Evolutionary conservation across 495 filamentous ascomycete genomes (phyloP).

Genomic region (Pseudomonodictys pantanalensis): DNA sequence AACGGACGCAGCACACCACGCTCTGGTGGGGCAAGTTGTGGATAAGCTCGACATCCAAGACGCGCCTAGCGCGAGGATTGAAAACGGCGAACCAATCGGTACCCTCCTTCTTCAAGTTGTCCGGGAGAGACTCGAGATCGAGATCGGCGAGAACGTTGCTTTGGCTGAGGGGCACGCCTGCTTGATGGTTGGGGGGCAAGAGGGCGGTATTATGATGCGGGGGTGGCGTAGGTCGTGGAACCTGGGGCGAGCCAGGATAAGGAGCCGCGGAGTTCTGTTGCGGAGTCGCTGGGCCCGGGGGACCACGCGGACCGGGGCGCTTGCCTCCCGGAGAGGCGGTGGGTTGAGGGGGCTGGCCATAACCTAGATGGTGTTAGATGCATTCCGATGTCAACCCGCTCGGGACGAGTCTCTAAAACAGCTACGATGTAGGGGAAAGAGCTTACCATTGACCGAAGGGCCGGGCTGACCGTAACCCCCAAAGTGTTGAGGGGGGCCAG

Average conservation of each 20-base stretch:
- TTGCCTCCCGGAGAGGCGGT: constrained; percentile 80
- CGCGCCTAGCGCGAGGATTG: constrained; percentile 41
- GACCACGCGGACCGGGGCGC: constrained; percentile 42
- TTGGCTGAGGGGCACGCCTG: constrained; percentile 48
- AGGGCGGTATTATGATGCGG: constrained; percentile 47
- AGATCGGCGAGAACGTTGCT: constrained; percentile 84
- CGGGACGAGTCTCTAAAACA: background rate
- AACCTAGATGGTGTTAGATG: constrained; percentile 18
- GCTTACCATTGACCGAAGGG: constrained; percentile 30
- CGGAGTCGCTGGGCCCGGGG: constrained; percentile 78
- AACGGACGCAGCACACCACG: constrained; percentile 47
- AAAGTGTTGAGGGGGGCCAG: constrained; percentile 41
- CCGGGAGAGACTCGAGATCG: constrained; percentile 77
- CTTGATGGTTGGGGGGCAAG: constrained; percentile 21
- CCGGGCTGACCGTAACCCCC: constrained; percentile 51
- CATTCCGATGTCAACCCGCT: background rate
- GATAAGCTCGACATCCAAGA: constrained; percentile 43
- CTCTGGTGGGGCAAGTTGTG: constrained; percentile 44
- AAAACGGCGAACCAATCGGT: constrained; percentile 46
- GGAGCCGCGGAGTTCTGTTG: constrained; percentile 80
- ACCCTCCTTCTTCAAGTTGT: constrained; percentile 55
- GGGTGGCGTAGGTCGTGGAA: constrained; percentile 76
- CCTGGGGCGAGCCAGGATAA: constrained; percentile 88
- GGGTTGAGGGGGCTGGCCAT: constrained; percentile 61
- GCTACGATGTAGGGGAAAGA: background rate